These are phyloP conservation scores for Daldinia loculata DNA, from an alignment of 495 filamentous ascomycete species.

Conservation along the genomic window DNA sequence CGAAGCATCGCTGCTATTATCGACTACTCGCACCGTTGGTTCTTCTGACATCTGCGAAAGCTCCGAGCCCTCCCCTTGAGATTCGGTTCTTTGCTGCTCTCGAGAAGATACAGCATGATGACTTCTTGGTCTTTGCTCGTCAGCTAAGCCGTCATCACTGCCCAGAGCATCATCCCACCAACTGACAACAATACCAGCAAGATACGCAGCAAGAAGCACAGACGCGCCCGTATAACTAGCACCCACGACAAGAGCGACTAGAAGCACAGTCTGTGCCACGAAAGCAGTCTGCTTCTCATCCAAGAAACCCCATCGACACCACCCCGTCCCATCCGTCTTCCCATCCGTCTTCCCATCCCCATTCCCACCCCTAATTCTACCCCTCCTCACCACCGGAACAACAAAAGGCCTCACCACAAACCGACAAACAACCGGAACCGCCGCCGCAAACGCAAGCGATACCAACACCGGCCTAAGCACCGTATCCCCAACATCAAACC, in stretches of 20 bases:
- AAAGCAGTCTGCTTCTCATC: slow-evolving; percentile 49
- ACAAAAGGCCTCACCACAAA: slow-evolving; percentile 56
- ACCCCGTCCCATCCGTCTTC: not conserved
- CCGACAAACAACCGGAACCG: slow-evolving; percentile 56
- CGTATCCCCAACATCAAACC: slow-evolving; percentile 52
- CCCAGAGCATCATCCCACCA: slow-evolving; percentile 53
- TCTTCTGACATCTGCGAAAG: not conserved
- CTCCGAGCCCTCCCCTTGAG: not conserved
- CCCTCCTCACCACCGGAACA: not conserved
- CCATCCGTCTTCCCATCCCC: not conserved
- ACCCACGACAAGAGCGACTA: slow-evolving; percentile 64
- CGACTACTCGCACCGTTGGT: not conserved
- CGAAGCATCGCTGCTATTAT: not conserved
- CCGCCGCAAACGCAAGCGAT: slow-evolving; percentile 63
- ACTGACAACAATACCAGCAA: slow-evolving; percentile 68
- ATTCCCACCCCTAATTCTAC: not conserved
- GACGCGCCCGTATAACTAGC: slow-evolving; percentile 73
- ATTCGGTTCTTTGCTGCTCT: not conserved
- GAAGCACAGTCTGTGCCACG: slow-evolving; percentile 53
- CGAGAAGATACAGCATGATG: not conserved
- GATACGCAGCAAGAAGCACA: slow-evolving; percentile 73
- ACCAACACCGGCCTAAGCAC: slow-evolving; percentile 68
- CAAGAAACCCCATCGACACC: slow-evolving; percentile 4
- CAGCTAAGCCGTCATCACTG: not conserved
- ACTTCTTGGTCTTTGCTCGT: not conserved